Percentiles rank a stretch among this genome's conserved stretches.
phyloP scores from a whole-genome alignment of 1,139 yeast species.

The Debaryomycetaceae sp. region DNA sequence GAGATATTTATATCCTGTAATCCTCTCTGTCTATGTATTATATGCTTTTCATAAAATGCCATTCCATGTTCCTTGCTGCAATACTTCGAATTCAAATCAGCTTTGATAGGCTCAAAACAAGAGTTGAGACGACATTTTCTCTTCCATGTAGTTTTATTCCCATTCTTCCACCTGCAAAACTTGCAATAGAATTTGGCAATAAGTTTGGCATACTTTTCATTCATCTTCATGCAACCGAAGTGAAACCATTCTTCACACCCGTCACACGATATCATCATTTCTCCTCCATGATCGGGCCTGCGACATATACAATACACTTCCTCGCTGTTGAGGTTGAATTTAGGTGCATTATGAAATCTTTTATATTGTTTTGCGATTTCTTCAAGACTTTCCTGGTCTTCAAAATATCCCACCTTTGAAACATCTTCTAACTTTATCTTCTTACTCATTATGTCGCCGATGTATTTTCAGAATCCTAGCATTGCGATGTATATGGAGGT shows the following conservation, averaged over 20 bases:
- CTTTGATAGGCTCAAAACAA: conserved; percentile 58
- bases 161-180: conserved; percentile 56
- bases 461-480: no score
- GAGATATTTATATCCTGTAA: conserved; percentile 14
- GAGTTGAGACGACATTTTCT: conserved; percentile 63
- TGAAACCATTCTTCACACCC: conserved; percentile 97
- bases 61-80: conserved; percentile 75
- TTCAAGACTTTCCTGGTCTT: conserved; percentile 24
- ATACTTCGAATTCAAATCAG: conserved; percentile 53
- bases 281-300: conserved; percentile 71
- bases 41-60: conserved; percentile 38
- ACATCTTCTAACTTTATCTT: background rate
- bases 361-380: conserved; percentile 46
- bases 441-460: background rate
- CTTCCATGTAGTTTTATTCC: conserved; percentile 59
- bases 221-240: conserved; percentile 68
- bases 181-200: conserved; percentile 72
- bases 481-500: no score
- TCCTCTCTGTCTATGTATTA: conserved; percentile 17
- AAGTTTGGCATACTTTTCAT: conserved; percentile 50
- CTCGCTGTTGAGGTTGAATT: conserved; percentile 47
- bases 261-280: conserved; percentile 88
- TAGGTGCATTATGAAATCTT: conserved; percentile 40
- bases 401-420: background rate
- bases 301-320: conserved; percentile 80